Evolutionary conservation across 768 basidiomycete species (phyloP), one percentile per base, ranked within the genome.

Genomic region (Calocybe gangraenosa): DNA sequence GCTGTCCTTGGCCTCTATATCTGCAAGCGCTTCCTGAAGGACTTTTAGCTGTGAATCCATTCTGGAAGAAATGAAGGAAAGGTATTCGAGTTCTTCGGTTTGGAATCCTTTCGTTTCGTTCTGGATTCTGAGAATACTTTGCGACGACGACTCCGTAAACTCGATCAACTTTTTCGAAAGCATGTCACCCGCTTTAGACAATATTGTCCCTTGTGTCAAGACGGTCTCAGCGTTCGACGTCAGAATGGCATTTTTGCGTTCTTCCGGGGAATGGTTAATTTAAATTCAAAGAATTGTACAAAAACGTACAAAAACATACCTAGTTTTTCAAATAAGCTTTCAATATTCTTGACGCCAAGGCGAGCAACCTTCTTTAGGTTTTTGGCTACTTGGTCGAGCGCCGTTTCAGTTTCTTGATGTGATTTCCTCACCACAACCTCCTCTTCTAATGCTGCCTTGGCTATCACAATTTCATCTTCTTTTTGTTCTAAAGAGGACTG

Each of bases 351-450:
- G 14, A 89, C 66, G 48, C 82, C 83, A 51, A 91, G 80, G n/a
- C 72, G 64, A 0, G 80, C 79, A 15, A 82, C 76, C 35, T 69
- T 69, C 61, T 81, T 88, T 46, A 95, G 64, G 2, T 75, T 78
- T 18, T 60, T 65, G 0, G 94, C 93, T 3, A 94, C 81, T n/a
- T 63, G 65, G 54, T 95, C 79, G 36, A 96, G 61, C 39, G 65
- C 66, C 14, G 62, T 65, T 63, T 97, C 94, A 5, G 82, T 91
- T 39, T 75, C 68, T 58, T 87, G 81, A 63, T 88, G 84, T 0
- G 87, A 88, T 53, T 85, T 74, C 28, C 89, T 75, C 14, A 97
- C 79, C 21, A 87, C 66, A 30, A 75, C 68, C 63, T 98, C 92
- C 50, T 94, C 88, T 52, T 90, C 83, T 37, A 94, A 66, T 8